phyloP scores from a whole-genome alignment of 2,329 filamentous ascomycete species.

The Cryphonectria radicalis region DNA sequence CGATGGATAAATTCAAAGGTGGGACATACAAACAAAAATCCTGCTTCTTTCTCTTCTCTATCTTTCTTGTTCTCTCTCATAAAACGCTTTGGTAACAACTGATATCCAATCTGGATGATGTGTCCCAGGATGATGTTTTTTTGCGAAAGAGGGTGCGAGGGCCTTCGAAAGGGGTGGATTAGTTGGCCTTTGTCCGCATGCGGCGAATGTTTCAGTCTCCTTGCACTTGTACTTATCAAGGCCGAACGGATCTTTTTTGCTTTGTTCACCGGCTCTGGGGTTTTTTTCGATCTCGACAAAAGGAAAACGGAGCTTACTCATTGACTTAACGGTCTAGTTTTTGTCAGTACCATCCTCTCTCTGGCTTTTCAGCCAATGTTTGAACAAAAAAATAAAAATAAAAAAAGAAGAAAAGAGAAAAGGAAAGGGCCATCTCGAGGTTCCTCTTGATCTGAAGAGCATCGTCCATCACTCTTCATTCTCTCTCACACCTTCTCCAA shows the following conservation, averaged over 20 bases:
- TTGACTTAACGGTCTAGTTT: background rate
- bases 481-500: background rate
- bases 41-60: no score
- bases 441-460: background rate
- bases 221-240: background rate
- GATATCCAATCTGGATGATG: background rate
- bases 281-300: slow-evolving; percentile 1
- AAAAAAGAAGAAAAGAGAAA: background rate
- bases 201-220: slow-evolving; percentile 14
- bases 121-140: background rate
- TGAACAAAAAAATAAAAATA: background rate
- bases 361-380: background rate
- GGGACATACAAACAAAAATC: background rate
- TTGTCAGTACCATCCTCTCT: background rate
- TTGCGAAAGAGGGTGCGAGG: background rate
- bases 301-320: slow-evolving; percentile 12
- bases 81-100: background rate
- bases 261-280: slow-evolving; percentile 1
- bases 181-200: slow-evolving; percentile 12
- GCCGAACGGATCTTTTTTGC: background rate
- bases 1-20: background rate
- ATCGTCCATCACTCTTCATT: background rate
- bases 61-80: no score
- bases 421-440: background rate
- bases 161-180: background rate